These are phyloP conservation scores for Sphenostylis stenocarpa DNA, from an alignment of 306 rosid species.

Conservation along the genomic window DNA sequence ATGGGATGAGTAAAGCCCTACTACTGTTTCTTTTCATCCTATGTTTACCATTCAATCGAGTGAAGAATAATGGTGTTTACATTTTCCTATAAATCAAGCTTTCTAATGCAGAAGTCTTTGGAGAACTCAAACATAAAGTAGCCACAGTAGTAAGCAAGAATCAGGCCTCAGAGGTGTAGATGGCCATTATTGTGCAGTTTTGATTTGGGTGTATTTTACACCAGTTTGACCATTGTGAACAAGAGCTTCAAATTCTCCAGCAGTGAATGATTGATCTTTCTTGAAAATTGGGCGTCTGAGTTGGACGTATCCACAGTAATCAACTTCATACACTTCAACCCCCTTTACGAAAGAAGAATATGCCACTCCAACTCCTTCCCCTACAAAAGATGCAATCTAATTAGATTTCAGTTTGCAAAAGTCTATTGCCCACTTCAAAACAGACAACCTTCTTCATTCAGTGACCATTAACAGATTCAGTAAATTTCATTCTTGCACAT, in stretches of 20 bases:
- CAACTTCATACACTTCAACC: conserved; percentile 49
- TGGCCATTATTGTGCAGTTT: background rate
- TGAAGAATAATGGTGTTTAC: background rate
- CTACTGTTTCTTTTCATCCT: background rate
- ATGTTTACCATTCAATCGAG: conserved; percentile 3
- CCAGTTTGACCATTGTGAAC: conserved; percentile 42
- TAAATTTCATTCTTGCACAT: background rate
- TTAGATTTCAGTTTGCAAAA: conserved; percentile 5
- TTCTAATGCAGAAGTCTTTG: background rate
- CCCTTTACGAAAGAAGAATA: conserved; percentile 53
- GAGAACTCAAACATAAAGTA: conserved; percentile 9
- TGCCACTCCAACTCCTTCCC: conserved; percentile 86
- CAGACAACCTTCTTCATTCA: background rate
- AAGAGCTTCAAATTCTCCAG: conserved; percentile 67
- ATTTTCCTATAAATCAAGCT: conserved; percentile 10
- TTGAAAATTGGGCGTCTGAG: conserved; percentile 63
- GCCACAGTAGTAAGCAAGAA: background rate
- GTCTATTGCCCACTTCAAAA: background rate
- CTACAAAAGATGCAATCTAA: conserved; percentile 39
- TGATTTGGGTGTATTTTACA: conserved; percentile 2
- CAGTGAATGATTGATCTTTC: conserved; percentile 36
- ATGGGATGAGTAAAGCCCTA: background rate
- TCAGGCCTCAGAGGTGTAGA: background rate
- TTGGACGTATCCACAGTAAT: conserved; percentile 71
- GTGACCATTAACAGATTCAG: background rate